Base-by-base conservation (phyloP, 129 eudicot genomes). In the Apium graveolens region DNA sequence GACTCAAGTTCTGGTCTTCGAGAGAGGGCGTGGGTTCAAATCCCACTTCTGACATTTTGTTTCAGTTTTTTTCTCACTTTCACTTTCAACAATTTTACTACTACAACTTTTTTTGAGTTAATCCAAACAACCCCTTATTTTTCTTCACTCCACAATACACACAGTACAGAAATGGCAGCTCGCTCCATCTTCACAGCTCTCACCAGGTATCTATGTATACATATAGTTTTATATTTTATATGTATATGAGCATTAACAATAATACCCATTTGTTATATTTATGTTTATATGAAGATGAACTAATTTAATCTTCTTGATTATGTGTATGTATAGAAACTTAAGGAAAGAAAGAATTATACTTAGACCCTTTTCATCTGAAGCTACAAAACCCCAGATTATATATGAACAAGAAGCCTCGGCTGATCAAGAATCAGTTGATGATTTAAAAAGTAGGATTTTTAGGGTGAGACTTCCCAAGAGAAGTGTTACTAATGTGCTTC, bases 1-100 rank as follows among this genome's bases (percentile, higher is more conserved):
- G 98, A 95, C 97, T 95, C 97, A 95, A 95, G 97, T 91, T 95
- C 96, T 95, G 96, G 97, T 95, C 91, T 63, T 95, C 94, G 83
- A 66, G 37, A 78, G 97, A 95, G 96, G 91, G 97, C 96, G 97
- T 95, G 97, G 97, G 97, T 94, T 94, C 98, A 91, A 95, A 95
- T 90, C 94, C 96, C 94, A 91, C 96, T 94, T 89, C 97, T 94
- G 93, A 94, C 96, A 93, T 31, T 26, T 0, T 21, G 27, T 65
- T 11, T 60, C 6, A n/a, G 0, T 10, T n/a, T 9, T 1, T 60
- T 60, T 26, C 34, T 27, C n/a, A n/a, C n/a, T n/a, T n/a, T n/a
- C n/a, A n/a, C n/a, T n/a, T n/a, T n/a, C n/a, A n/a, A n/a, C n/a
- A n/a, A n/a, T n/a, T n/a, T n/a, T n/a, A n/a, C n/a, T n/a, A n/a